Evolutionary conservation across 805 yeast genomes (phyloP).

Genomic region (Kodamaea kaohsiungensis): DNA sequence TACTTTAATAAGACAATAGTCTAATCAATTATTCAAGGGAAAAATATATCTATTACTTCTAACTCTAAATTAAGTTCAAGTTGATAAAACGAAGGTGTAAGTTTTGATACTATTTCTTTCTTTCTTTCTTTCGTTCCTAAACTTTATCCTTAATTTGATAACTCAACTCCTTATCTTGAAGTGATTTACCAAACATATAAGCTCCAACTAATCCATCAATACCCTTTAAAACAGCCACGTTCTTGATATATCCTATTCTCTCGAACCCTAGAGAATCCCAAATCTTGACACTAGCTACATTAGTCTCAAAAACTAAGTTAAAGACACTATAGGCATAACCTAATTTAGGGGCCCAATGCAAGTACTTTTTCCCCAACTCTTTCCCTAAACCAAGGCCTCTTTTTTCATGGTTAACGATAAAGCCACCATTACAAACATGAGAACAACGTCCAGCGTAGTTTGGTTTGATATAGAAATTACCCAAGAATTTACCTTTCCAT

Average conservation of each 20-base stretch:
- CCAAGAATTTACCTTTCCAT: slow-evolving; percentile 57
- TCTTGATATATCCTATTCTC: slow-evolving; percentile 69
- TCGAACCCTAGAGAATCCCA: slow-evolving; percentile 88
- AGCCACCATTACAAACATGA: slow-evolving; percentile 88
- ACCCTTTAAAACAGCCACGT: slow-evolving; percentile 75
- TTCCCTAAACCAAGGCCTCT: slow-evolving; percentile 74
- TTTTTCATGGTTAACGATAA: slow-evolving; percentile 58
- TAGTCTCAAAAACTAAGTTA: slow-evolving; percentile 83
- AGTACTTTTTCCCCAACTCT: slow-evolving; percentile 65
- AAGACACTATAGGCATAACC: slow-evolving; percentile 85
- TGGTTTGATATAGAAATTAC: slow-evolving; percentile 81
- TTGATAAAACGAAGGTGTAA: too few species aligned
- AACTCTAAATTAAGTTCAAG: too few species aligned
- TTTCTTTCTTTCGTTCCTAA: too few species aligned
- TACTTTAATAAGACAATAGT: too few species aligned
- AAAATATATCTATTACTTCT: too few species aligned
- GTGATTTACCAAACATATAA: slow-evolving; percentile 68
- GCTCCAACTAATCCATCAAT: slow-evolving; percentile 69
- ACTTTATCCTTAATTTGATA: not conserved
- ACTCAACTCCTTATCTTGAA: slow-evolving; percentile 19
- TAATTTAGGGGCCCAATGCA: slow-evolving; percentile 70
- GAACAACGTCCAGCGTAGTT: slow-evolving; percentile 84
- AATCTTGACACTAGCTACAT: slow-evolving; percentile 68
- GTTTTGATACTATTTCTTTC: too few species aligned
- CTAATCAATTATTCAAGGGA: too few species aligned